phyloP scores from a whole-genome alignment of 2,329 filamentous ascomycete genomes.

The Colletotrichum lentis region DNA sequence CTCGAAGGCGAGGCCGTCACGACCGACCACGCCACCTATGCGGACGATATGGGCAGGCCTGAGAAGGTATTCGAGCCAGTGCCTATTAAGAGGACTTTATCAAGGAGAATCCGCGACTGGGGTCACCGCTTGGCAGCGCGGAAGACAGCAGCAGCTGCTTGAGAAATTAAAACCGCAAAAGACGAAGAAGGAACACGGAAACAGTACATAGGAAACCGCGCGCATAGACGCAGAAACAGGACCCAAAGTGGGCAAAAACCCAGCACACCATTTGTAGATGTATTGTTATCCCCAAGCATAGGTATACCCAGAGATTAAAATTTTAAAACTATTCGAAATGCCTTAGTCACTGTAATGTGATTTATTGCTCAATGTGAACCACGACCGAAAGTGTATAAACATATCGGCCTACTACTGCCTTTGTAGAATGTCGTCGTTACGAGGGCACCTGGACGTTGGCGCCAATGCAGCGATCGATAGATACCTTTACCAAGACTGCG shows the following conservation, averaged over 20 bases:
- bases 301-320: constrained; percentile 26
- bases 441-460: background rate
- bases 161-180: background rate
- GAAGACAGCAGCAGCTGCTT: constrained; percentile 14
- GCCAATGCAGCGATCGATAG: constrained; percentile 6
- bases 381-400: too few species aligned
- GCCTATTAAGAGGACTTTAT: constrained; percentile 26
- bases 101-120: constrained; percentile 34
- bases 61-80: constrained; percentile 10
- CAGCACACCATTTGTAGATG: constrained; percentile 23
- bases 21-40: constrained; percentile 3
- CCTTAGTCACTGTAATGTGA: background rate
- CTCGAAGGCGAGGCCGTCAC: constrained; percentile 32
- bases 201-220: constrained; percentile 17
- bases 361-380: too few species aligned
- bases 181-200: constrained; percentile 9
- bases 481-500: too few species aligned
- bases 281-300: constrained; percentile 29
- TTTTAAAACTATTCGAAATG: constrained; percentile 20
- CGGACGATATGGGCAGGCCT: constrained; percentile 20
- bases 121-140: constrained; percentile 28
- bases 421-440: background rate
- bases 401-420: background rate
- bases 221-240: constrained; percentile 24
- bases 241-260: constrained; percentile 14